Conservation (phyloP, 1,139 yeast species). For the Schizosaccharomyces versatilis region DNA sequence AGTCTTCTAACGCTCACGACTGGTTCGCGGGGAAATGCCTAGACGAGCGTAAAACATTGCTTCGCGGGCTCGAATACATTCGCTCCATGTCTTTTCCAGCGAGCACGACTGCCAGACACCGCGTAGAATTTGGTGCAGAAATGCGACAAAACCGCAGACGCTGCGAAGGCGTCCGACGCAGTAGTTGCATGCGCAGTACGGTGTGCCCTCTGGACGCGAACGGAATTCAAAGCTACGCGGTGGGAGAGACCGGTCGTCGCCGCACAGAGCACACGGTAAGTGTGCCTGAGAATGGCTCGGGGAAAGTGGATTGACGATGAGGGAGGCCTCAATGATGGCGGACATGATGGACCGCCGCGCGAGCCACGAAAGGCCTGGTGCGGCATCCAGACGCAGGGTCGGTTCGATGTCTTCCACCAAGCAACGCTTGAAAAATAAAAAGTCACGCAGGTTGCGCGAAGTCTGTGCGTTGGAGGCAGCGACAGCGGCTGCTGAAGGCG, state of each 20-base stretch:
- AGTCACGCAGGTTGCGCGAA: conserved; percentile 24
- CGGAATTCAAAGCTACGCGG: conserved; percentile 6
- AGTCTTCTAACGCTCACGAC: too few species aligned
- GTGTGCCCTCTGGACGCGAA: conserved; percentile 14
- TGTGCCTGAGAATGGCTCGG: conserved; percentile 13
- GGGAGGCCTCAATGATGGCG: conserved; percentile 57
- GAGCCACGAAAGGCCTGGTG: conserved; percentile 41
- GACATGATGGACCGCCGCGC: conserved; percentile 37
- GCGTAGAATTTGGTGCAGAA: conserved; percentile 39
- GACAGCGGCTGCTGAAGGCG: conserved; percentile 2
- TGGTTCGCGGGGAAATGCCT: conserved; percentile 22
- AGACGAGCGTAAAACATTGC: conserved; percentile 66
- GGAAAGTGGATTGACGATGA: conserved; percentile 47
- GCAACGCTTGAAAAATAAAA: conserved; percentile 41
- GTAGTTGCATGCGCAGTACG: conserved; percentile 64
- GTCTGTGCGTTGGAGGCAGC: conserved; percentile 3
- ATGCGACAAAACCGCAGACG: conserved; percentile 57
- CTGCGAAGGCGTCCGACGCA: conserved; percentile 63
- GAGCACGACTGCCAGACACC: conserved; percentile 24
- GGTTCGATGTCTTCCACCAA: conserved; percentile 68
- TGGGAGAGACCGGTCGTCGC: conserved; percentile 6
- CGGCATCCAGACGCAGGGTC: conserved; percentile 30
- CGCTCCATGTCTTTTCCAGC: conserved; percentile 33
- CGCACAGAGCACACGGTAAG: conserved; percentile 13
- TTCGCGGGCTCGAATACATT: conserved; percentile 32